Conservation (phyloP, 768 basidiomycete species). For the Pholiota molesta region DNA sequence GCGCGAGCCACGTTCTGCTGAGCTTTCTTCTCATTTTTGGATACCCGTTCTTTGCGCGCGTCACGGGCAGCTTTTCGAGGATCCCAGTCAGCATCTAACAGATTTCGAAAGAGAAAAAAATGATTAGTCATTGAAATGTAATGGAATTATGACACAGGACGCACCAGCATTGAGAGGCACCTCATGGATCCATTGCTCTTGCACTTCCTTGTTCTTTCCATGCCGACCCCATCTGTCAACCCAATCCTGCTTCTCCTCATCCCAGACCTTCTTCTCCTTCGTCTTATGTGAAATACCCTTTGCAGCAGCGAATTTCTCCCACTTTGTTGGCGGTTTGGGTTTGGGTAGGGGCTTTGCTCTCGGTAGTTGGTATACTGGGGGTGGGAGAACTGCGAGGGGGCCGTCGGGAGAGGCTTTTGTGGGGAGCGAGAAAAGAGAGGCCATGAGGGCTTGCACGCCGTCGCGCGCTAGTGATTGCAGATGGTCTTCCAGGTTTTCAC, state of each 20-base stretch:
- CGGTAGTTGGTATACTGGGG: conserved; percentile 77
- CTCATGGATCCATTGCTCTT: conserved; percentile 91
- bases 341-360: conserved; percentile 93
- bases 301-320: conserved; percentile 93
- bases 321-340: conserved; percentile 91
- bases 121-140: neutral
- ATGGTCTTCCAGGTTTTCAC: conserved; percentile 79
- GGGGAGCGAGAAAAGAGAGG: conserved; percentile 82
- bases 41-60: conserved; percentile 78
- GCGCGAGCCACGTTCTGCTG: conserved; percentile 72
- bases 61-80: conserved; percentile 75
- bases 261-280: conserved; percentile 85
- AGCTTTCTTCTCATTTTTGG: conserved; percentile 84
- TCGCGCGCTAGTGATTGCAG: conserved; percentile 80
- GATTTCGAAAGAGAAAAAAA: neutral
- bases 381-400: conserved; percentile 80
- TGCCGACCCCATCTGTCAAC: conserved; percentile 88
- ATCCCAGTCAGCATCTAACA: conserved; percentile 75
- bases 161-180: conserved; percentile 85
- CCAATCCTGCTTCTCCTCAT: conserved; percentile 94
- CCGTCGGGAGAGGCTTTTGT: conserved; percentile 76
- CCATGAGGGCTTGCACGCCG: conserved; percentile 80
- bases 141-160: conserved; percentile 27
- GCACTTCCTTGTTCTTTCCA: conserved; percentile 86
- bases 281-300: conserved; percentile 89